These are phyloP conservation scores for Leishmania mexicana DNA, from an alignment of 208 protist genomes.

Conservation along the genomic window DNA sequence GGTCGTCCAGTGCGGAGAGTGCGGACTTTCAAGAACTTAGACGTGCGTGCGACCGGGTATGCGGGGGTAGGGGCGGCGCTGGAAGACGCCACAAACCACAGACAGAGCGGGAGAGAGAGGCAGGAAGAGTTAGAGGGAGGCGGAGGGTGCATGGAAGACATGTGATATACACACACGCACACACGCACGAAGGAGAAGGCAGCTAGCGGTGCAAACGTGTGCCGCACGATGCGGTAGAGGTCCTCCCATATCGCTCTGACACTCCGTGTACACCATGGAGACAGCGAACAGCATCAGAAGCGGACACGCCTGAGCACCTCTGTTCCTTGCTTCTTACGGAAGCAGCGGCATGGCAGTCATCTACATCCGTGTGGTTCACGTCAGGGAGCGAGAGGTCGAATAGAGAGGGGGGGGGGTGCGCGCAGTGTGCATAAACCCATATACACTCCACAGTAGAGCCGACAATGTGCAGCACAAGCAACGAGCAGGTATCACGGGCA, in stretches of 20 bases:
- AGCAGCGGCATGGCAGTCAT: background rate
- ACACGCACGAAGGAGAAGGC: background rate
- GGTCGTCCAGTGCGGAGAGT: background rate
- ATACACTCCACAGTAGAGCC: background rate
- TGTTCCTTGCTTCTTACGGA: background rate
- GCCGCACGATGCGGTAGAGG: background rate
- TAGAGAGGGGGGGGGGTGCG: background rate
- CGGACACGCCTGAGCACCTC: background rate
- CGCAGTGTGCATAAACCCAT: background rate
- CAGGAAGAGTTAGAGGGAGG: background rate
- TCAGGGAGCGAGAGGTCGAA: background rate
- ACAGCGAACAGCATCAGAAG: background rate
- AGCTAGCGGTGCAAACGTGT: background rate
- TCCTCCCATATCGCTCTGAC: background rate
- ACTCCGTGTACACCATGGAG: background rate
- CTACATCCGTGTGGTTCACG: background rate
- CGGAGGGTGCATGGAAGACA: background rate
- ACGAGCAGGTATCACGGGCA: background rate
- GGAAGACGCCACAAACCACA: background rate
- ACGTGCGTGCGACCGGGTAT: background rate
- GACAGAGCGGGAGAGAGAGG: background rate
- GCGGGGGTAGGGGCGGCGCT: background rate
- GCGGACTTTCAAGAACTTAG: background rate
- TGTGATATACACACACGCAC: too few relatives aligned
- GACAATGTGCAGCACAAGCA: background rate